These are phyloP conservation scores for Stephanodiscus triporus DNA, from an alignment of 108 stramenopile genomes.

Conservation along the genomic window DNA sequence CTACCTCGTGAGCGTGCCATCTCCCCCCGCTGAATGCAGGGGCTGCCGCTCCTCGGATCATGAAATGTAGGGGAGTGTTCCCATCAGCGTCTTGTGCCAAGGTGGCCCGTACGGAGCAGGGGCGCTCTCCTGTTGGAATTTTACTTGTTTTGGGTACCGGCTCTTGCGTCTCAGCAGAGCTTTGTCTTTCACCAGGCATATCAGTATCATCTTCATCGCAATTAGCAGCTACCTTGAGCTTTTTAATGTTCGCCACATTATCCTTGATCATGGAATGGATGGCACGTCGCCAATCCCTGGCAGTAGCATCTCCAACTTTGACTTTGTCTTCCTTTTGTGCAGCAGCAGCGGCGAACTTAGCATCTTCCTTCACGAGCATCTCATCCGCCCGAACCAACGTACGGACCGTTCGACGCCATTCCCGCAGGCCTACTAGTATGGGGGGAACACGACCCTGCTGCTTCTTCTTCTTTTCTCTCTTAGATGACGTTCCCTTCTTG, in stretches of 20 bases:
- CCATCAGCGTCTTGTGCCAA: constrained; percentile 78
- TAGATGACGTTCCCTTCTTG: constrained; percentile 1
- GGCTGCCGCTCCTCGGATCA: constrained; percentile 62
- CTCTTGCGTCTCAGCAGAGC: not conserved
- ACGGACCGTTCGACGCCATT: constrained; percentile 39
- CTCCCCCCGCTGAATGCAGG: constrained; percentile 34
- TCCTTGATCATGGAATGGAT: constrained; percentile 11
- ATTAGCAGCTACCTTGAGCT: not conserved
- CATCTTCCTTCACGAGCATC: constrained; percentile 21
- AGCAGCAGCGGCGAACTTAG: not conserved
- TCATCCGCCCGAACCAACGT: constrained; percentile 30
- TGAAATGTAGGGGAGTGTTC: constrained; percentile 73
- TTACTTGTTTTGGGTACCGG: not conserved
- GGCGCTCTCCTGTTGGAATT: not conserved
- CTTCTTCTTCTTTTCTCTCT: constrained; percentile 15
- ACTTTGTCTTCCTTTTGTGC: not conserved
- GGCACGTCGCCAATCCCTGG: not conserved
- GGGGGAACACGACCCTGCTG: constrained; percentile 2
- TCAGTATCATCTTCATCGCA: not conserved
- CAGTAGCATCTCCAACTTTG: not conserved
- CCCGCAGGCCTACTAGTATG: constrained; percentile 21
- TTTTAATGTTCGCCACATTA: not conserved
- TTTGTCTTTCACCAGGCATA: not conserved
- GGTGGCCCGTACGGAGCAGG: constrained; percentile 41
- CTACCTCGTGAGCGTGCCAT: constrained; percentile 50